Conservation (phyloP, 768 basidiomycete genomes). For the Kockovaella imperatae region DNA sequence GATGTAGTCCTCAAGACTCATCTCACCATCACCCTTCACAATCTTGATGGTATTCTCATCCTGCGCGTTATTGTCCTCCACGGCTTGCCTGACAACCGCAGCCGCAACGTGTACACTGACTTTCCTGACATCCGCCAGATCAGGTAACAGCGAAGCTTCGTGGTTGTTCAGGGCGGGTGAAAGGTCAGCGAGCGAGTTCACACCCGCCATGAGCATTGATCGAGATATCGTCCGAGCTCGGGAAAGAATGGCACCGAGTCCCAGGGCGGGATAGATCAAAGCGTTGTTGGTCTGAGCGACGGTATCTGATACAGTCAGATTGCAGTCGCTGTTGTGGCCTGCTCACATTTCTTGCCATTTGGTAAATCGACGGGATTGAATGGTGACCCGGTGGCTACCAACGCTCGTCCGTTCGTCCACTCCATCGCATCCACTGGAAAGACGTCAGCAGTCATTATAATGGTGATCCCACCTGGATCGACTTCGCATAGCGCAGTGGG, state of each 20-base stretch:
- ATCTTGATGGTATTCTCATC: conserved; percentile 37
- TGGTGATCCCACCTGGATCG: conserved; percentile 28
- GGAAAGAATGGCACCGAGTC: conserved; percentile 67
- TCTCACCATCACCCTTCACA: conserved; percentile 31
- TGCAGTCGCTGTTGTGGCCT: not conserved
- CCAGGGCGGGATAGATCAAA: conserved; percentile 76
- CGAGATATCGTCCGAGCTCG: conserved; percentile 63
- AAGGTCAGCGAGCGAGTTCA: conserved; percentile 64
- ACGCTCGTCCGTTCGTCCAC: conserved; percentile 72
- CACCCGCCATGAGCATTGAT: conserved; percentile 78
- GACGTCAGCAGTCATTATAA: conserved; percentile 1
- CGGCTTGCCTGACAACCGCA: conserved; percentile 71
- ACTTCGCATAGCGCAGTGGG: conserved; percentile 66
- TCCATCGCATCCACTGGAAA: conserved; percentile 22
- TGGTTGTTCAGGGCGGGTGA: conserved; percentile 68
- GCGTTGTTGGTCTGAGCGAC: conserved; percentile 38
- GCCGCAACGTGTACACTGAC: conserved; percentile 71
- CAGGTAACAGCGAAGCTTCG: conserved; percentile 65
- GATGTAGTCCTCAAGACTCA: conserved; percentile 45
- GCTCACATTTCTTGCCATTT: conserved; percentile 55
- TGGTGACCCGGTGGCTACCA: conserved; percentile 77
- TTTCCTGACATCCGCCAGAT: conserved; percentile 62
- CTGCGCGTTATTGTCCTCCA: conserved; percentile 62
- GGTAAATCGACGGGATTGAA: conserved; percentile 66
- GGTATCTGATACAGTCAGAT: conserved; percentile 14